phyloP scores from a whole-genome alignment of 2,329 filamentous ascomycete genomes.

The Trichoderma polysporum region DNA sequence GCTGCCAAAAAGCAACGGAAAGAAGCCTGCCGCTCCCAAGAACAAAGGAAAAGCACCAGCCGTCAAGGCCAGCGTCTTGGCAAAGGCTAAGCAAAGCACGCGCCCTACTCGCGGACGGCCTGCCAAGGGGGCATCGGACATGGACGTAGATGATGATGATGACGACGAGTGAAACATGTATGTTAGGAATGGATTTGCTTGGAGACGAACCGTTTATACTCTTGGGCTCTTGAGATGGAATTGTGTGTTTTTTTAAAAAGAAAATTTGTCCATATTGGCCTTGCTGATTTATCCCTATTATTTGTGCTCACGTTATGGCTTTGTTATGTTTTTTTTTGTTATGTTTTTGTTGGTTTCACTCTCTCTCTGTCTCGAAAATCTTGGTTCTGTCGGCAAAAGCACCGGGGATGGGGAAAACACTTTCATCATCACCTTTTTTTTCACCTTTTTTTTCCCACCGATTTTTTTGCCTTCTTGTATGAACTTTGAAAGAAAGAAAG shows the following conservation, averaged over 20 bases:
- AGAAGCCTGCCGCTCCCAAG: conserved; percentile 26
- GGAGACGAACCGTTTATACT: conserved; percentile 8
- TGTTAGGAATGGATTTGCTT: conserved; percentile 14
- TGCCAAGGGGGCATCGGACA: conserved; percentile 33
- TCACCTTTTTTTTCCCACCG: not conserved
- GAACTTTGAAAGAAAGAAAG: not conserved
- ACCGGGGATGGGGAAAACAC: not conserved
- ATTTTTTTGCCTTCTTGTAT: not conserved
- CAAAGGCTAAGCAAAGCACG: conserved; percentile 26
- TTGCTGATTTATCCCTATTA: not conserved
- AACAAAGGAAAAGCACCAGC: conserved; percentile 27
- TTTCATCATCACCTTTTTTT: not conserved
- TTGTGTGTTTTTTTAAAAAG: not conserved
- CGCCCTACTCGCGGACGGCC: conserved; percentile 29
- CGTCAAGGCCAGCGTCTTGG: conserved; percentile 29
- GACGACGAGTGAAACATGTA: conserved; percentile 18
- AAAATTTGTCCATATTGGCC: conserved; percentile 8
- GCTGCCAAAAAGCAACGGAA: conserved; percentile 30
- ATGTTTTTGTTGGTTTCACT: not conserved
- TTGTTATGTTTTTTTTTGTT: not conserved
- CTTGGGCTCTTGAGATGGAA: not conserved
- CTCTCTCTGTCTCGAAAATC: not conserved
- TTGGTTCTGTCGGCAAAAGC: not conserved
- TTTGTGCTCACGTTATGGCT: not conserved
- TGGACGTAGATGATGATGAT: conserved; percentile 39